These are phyloP conservation scores for Clitocybe nebularis DNA, from an alignment of 1,284 basidiomycete species.

Conservation along the genomic window DNA sequence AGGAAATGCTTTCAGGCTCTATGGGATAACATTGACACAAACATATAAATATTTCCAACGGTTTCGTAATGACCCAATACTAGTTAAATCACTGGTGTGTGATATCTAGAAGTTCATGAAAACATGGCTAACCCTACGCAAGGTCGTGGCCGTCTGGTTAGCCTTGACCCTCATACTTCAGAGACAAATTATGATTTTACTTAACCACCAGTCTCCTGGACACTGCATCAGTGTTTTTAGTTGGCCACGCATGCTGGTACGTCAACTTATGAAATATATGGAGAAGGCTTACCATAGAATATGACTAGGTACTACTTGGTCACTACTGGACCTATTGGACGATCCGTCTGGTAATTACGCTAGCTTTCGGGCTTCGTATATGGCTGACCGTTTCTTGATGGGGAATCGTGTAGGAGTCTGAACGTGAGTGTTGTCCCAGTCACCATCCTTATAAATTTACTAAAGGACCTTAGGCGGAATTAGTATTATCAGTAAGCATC, in stretches of 20 bases:
- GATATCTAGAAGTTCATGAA: background rate
- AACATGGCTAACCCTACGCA: conserved; percentile 8
- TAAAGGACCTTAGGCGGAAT: conserved; percentile 19
- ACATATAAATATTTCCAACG: conserved; percentile 28
- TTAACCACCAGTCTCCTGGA: conserved; percentile 21
- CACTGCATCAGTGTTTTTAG: conserved; percentile 25
- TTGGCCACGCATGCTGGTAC: conserved; percentile 27
- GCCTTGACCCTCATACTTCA: background rate
- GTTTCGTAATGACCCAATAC: conserved; percentile 24
- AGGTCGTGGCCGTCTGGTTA: conserved; percentile 25
- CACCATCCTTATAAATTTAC: background rate
- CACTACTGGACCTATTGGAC: conserved; percentile 17
- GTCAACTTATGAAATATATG: background rate
- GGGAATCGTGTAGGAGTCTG: conserved; percentile 29
- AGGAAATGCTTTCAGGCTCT: conserved; percentile 19
- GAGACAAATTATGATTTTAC: too few species aligned
- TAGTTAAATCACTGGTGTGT: conserved; percentile 26
- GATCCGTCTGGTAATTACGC: conserved; percentile 23
- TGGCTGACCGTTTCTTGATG: too few species aligned
- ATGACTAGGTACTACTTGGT: conserved; percentile 23
- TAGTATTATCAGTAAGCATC: conserved; percentile 24
- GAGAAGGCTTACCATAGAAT: background rate
- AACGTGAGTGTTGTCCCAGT: conserved; percentile 19
- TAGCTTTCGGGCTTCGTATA: background rate
- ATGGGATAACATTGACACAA: conserved; percentile 27